A percentile compares a stretch with the other conserved stretches of the same genome.
These are phyloP conservation scores for Anethum foeniculum DNA, from an alignment of 140 eudicot species.

Conservation along the genomic window DNA sequence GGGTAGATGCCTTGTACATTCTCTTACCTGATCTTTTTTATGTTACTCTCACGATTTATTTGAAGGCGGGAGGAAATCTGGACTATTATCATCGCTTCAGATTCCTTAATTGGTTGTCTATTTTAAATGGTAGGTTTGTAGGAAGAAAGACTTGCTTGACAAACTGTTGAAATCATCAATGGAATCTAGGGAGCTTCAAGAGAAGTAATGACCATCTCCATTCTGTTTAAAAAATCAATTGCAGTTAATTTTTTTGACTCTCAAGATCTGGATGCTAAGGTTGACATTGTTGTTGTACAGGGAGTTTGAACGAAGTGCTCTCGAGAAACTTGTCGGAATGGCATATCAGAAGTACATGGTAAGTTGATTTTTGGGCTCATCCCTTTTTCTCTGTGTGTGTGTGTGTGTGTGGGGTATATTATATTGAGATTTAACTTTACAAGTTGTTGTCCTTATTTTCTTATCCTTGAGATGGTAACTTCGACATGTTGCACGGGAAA, in stretches of 20 bases:
- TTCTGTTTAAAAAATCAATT: neutral
- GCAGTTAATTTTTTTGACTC: neutral
- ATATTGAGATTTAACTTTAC: neutral
- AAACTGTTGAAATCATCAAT: conserved; percentile 40
- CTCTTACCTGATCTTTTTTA: neutral
- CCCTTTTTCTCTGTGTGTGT: neutral
- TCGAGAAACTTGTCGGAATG: conserved; percentile 63
- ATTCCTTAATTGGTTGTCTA: conserved; percentile 21
- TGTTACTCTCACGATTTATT: neutral
- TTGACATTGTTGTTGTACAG: conserved; percentile 29
- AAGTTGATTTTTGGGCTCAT: conserved; percentile 14
- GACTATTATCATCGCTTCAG: neutral
- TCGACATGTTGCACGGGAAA: neutral
- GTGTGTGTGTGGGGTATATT: neutral
- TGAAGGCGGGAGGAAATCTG: neutral
- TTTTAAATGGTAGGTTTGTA: conserved; percentile 47
- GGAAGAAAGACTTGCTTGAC: conserved; percentile 43
- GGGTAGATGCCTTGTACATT: neutral
- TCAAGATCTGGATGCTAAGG: conserved; percentile 21
- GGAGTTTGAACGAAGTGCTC: conserved; percentile 64
- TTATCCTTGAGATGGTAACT: neutral
- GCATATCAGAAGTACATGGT: conserved; percentile 88
- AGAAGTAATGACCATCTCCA: conserved; percentile 39
- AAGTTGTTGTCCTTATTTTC: neutral
- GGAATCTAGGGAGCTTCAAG: conserved; percentile 65